These are phyloP conservation scores for Lojkania enalia DNA, from an alignment of 2,329 filamentous ascomycete genomes.

Conservation along the genomic window DNA sequence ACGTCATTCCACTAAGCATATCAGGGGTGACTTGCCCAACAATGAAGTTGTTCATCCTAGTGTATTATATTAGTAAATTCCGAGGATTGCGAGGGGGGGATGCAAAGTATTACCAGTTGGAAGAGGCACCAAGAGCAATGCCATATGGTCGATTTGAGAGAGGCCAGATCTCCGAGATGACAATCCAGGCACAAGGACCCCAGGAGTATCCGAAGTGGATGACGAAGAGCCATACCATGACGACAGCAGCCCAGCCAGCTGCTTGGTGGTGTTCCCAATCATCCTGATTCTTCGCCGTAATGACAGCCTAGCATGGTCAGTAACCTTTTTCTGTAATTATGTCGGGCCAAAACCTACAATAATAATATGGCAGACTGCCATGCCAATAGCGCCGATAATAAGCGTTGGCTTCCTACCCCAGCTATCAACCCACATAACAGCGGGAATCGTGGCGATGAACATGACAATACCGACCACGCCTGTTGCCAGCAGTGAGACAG, in stretches of 20 bases:
- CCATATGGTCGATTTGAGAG: conserved; percentile 69
- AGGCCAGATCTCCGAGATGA: conserved; percentile 74
- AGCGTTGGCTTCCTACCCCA: conserved; percentile 66
- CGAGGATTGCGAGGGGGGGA: background rate
- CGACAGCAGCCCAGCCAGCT: conserved; percentile 70
- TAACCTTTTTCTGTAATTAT: background rate
- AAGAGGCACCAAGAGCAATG: conserved; percentile 64
- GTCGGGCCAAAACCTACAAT: conserved; percentile 49
- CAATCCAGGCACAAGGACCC: conserved; percentile 74
- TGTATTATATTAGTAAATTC: background rate
- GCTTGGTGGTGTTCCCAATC: conserved; percentile 60
- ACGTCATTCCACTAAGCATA: conserved; percentile 66
- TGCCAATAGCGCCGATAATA: conserved; percentile 67
- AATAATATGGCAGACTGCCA: conserved; percentile 72
- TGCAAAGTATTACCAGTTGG: conserved; percentile 40
- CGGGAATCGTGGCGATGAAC: conserved; percentile 68
- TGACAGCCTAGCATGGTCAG: conserved; percentile 49
- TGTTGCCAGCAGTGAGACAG: conserved; percentile 64
- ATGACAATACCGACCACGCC: conserved; percentile 72
- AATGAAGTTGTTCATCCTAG: conserved; percentile 56
- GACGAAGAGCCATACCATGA: conserved; percentile 74
- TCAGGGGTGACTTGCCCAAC: conserved; percentile 71
- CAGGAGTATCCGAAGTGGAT: conserved; percentile 75
- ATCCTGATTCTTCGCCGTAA: conserved; percentile 66
- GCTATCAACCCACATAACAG: conserved; percentile 67